Conservation (phyloP, 352 stramenopile genomes). For the Phytophthora sojae region DNA sequence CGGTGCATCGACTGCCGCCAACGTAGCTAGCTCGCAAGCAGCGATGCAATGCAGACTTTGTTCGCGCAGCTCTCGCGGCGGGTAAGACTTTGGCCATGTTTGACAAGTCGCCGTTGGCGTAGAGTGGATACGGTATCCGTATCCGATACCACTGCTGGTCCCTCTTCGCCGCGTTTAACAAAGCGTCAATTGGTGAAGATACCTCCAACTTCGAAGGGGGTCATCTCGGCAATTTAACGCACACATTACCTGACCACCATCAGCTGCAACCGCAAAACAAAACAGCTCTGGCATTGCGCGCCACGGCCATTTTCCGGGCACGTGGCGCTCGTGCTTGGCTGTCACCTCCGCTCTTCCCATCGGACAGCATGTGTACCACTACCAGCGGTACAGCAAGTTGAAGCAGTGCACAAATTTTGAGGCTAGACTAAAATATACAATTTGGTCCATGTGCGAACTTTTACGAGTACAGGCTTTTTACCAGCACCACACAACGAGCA, state of each 20-base stretch:
- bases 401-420: background rate
- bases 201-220: too few species aligned
- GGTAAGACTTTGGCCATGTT: background rate
- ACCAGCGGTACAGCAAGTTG: background rate
- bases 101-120: too few species aligned
- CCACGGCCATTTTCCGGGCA: background rate
- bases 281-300: background rate
- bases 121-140: too few species aligned
- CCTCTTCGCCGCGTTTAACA: background rate
- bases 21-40: background rate
- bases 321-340: conserved; percentile 12
- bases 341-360: conserved; percentile 11
- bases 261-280: background rate
- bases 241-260: background rate
- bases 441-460: background rate
- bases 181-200: too few species aligned
- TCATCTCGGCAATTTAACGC: background rate
- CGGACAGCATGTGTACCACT: background rate
- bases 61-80: background rate
- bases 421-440: background rate
- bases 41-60: background rate
- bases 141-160: too few species aligned
- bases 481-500: conserved; percentile 2
- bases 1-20: background rate
- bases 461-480: background rate